A percentile compares a stretch with the other conserved stretches of the same genome.
phyloP scores from a whole-genome alignment of 176 grass and related monocot species.

The Triticum turgidum region DNA sequence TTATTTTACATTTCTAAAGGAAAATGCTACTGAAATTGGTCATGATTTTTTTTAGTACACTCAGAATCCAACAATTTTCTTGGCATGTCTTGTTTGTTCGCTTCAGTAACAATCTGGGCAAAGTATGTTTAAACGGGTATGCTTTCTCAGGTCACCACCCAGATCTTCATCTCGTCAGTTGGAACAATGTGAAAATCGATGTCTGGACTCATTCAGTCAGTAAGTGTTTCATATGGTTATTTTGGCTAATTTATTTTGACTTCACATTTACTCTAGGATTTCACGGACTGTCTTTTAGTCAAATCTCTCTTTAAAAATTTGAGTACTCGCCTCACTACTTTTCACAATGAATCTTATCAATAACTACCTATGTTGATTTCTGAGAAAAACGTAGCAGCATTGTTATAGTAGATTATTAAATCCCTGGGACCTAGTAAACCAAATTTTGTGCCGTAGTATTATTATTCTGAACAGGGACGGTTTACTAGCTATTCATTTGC shows the following conservation, averaged over 20 bases:
- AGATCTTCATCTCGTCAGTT: conserved; percentile 93
- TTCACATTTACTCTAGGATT: not conserved
- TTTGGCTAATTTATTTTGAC: conserved; percentile 17
- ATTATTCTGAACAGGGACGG: not conserved
- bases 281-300: not conserved
- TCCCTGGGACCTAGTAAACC: not conserved
- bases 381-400: not conserved
- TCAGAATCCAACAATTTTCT: not conserved
- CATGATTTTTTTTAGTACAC: not conserved
- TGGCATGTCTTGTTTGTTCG: not conserved
- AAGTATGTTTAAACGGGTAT: conserved; percentile 30
- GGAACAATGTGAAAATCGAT: conserved; percentile 95
- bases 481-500: not conserved
- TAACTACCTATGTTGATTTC: not conserved
- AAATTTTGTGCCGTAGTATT: not conserved
- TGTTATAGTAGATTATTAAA: not conserved
- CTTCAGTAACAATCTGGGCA: not conserved
- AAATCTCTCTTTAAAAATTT: conserved; percentile 6
- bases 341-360: not conserved
- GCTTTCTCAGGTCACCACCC: conserved; percentile 86
- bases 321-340: not conserved
- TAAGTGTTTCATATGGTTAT: conserved; percentile 48
- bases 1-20: not conserved
- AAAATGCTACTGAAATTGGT: not conserved
- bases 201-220: conserved; percentile 93